These are phyloP conservation scores for Tulasnella calospora DNA, from an alignment of 768 basidiomycete genomes.

Conservation along the genomic window DNA sequence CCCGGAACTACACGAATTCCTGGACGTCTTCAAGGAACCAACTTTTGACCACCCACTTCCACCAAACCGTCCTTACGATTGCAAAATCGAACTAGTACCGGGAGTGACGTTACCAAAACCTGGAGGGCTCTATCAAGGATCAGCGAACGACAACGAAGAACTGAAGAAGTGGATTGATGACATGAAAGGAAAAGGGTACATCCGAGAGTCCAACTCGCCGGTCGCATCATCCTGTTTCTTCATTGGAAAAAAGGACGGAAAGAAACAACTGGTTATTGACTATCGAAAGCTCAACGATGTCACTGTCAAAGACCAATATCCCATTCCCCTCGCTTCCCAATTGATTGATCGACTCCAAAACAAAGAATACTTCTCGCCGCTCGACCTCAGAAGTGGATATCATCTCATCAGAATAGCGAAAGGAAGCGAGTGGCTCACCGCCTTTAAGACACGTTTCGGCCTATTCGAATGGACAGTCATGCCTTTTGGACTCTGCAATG, in stretches of 20 bases:
- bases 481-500: conserved; percentile 32
- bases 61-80: conserved; percentile 1
- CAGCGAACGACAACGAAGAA: no score
- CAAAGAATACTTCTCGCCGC: background rate
- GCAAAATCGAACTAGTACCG: background rate
- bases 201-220: no score
- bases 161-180: no score
- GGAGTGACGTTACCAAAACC: background rate
- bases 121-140: background rate
- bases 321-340: background rate
- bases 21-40: background rate
- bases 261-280: background rate
- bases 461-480: conserved; percentile 33
- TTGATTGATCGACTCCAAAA: background rate
- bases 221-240: conserved; percentile 8
- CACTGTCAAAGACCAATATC: conserved; percentile 3
- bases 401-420: conserved; percentile 18
- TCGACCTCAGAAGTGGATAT: conserved; percentile 23
- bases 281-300: background rate
- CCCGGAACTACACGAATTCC: background rate
- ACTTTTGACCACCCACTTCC: background rate
- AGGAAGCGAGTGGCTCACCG: conserved; percentile 26
- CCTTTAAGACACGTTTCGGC: conserved; percentile 16
- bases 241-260: background rate
- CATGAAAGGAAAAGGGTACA: no score